Base-by-base conservation (phyloP, 2,329 filamentous ascomycete species). In the Teratosphaeria epicoccoides region DNA sequence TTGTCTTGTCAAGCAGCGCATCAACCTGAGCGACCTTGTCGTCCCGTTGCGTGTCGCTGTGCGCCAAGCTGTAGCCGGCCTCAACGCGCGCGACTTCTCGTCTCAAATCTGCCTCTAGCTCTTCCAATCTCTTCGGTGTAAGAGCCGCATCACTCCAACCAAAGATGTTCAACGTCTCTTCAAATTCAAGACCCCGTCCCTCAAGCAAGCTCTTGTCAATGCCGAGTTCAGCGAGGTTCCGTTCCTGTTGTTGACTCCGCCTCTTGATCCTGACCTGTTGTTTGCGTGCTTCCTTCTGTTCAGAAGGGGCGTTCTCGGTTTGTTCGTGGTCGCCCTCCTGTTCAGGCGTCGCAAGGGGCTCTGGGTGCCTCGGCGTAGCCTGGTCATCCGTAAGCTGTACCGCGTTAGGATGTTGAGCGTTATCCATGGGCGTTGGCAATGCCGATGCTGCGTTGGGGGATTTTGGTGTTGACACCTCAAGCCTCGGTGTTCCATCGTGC, bases 81-180 rank as follows among this genome's bases (percentile, higher is more conserved):
- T 96, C 91, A 2, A 91, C 86, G 59, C 88, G 87, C 57, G 89
- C 88, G 52, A 96, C 80, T 66, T 96, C 90, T 55, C 89, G 82
- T 49, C 91, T 87, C 51, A 96, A 78, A 57, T 95, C 88, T 11
- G 80, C 75, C 70, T 90, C 88, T 65, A 96, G 77, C 49, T 87
- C 82, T 48, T 94, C 87, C 50, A 91, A 82, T 54, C 82, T 86
- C 57, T 85, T 83, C 45, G 82, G 76, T 49, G 87, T 82, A 67
- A 88, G 83, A 57, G 87, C 78, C 47, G 84, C 82, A 46, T 85
- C 87, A 22, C 88, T 83, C 88, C 89, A 96, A 28, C 89, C 89
- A 66, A 95, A 87, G 64, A 94, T 88, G 57, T 88, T 84, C 28
- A 96, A 76, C 70, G 88, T 83, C 56, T 83, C 80, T 52, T 91